Base-by-base conservation (phyloP, 2,329 filamentous ascomycete genomes). In the Neonectria faginata region DNA sequence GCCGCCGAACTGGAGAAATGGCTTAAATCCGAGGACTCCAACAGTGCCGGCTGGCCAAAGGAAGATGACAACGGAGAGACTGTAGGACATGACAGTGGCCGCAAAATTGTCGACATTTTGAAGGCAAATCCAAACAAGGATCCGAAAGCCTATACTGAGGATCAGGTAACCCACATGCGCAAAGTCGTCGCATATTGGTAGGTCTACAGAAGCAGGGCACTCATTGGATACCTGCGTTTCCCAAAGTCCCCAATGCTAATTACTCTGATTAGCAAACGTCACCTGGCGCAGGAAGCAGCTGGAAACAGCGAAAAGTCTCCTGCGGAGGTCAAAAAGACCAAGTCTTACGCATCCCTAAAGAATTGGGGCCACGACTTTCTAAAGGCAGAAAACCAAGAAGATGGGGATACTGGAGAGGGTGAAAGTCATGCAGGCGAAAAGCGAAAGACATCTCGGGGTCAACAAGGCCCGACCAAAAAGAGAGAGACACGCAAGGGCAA, bases 201-300 rank as follows among this genome's bases (percentile, higher is more conserved):
- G 45, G 78, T 66, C 8, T 54, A 18, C 50, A 31, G 12, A 16
- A n/a, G 0, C 14, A 3, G 2, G 3, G 10, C 16, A 11, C 18
- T 36, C 7, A 50, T 16, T 0, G 6, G 5, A 20, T 1, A 14
- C 12, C 10, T 16, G 4, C 16, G 9, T 11, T 16, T 3, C 2
- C 29, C 57, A 2, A 57, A 2, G 2, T 6, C 22, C 39, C 14
- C 2, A 22, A 47, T 12, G 3, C 42, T 65, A 31, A 61, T 22
- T 39, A 27, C 14, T 12, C 2, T n/a, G 0, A 7, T 3, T 8
- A 82, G 79, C 74, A 91, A 91, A 74, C 81, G 88, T 5, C 89
- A 91, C 77, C 78, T 92, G 0, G 89, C 88, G 0, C 88, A 91
- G 70, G 89, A 91, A 75, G 82, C 84, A 60, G 84, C 82, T 66